phyloP scores from a whole-genome alignment of 176 grass and related monocot genomes.

The Musa schizocarpa region DNA sequence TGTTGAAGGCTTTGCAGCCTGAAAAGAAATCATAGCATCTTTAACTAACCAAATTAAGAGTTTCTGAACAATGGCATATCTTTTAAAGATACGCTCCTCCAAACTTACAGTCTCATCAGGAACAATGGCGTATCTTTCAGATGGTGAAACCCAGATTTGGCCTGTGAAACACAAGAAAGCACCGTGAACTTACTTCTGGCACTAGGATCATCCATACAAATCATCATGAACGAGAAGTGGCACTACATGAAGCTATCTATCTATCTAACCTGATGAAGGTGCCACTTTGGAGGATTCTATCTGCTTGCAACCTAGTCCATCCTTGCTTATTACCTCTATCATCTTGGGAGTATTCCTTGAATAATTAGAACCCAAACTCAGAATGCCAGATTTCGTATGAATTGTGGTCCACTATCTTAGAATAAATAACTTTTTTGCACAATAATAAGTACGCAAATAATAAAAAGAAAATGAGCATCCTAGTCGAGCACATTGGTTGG shows the following conservation, averaged over 20 bases:
- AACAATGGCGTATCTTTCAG: constrained; percentile 96
- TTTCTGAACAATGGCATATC: neutral
- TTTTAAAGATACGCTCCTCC: neutral
- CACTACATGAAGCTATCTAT: too few species aligned
- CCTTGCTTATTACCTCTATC: constrained; percentile 67
- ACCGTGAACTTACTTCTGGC: neutral
- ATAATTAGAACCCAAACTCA: neutral
- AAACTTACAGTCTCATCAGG: constrained; percentile 79
- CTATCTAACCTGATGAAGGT: constrained; percentile 40
- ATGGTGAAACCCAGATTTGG: constrained; percentile 88
- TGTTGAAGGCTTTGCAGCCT: constrained; percentile 37
- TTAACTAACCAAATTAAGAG: neutral
- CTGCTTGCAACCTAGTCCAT: constrained; percentile 66
- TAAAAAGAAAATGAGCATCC: too few species aligned
- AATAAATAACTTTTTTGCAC: too few species aligned
- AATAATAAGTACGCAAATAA: too few species aligned
- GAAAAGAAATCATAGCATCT: constrained; percentile 7
- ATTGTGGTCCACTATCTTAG: too few species aligned
- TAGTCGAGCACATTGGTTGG: too few species aligned
- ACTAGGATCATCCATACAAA: neutral
- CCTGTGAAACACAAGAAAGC: constrained; percentile 26
- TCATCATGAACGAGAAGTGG: too few species aligned
- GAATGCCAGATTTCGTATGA: too few species aligned
- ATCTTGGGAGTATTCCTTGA: constrained; percentile 75
- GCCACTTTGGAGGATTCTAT: constrained; percentile 52